Evolutionary conservation across 164 flowering plant genomes (phyloP).

Genomic region (Vitis rotundifolia): DNA sequence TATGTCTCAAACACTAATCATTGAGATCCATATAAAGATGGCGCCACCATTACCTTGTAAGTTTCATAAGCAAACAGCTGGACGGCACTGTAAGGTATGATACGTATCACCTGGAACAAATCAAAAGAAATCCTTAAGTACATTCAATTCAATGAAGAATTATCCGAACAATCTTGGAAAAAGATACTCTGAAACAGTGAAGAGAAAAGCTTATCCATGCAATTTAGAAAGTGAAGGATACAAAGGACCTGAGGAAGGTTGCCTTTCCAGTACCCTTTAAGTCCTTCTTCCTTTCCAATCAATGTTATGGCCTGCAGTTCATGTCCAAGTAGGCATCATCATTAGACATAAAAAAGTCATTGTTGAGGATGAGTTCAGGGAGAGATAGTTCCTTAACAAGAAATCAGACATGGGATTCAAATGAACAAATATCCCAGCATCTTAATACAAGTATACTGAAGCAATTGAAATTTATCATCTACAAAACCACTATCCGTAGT

Average conservation of each 20-base stretch:
- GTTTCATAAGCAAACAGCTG: slow-evolving; percentile 91
- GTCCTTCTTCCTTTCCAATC: slow-evolving; percentile 84
- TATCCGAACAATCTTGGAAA: not conserved
- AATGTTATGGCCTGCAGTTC: slow-evolving; percentile 63
- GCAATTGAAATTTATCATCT: no score
- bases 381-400: not conserved
- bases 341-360: slow-evolving; percentile 1
- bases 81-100: slow-evolving; percentile 92
- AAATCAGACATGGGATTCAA: not conserved
- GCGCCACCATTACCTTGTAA: slow-evolving; percentile 59
- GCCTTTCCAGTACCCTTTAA: slow-evolving; percentile 98
- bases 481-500: no score
- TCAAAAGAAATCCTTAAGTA: not conserved
- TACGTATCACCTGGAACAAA: slow-evolving; percentile 63
- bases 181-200: not conserved
- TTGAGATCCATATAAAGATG: not conserved
- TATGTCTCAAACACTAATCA: not conserved
- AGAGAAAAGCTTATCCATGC: no score
- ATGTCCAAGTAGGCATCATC: slow-evolving; percentile 10
- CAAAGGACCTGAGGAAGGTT: slow-evolving; percentile 89
- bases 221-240: slow-evolving; percentile 5
- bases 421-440: not conserved
- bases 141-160: not conserved
- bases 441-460: not conserved
- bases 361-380: not conserved